These are phyloP conservation scores for Rosa hybrid DNA, from an alignment of 331 rosid genomes.

Conservation along the genomic window DNA sequence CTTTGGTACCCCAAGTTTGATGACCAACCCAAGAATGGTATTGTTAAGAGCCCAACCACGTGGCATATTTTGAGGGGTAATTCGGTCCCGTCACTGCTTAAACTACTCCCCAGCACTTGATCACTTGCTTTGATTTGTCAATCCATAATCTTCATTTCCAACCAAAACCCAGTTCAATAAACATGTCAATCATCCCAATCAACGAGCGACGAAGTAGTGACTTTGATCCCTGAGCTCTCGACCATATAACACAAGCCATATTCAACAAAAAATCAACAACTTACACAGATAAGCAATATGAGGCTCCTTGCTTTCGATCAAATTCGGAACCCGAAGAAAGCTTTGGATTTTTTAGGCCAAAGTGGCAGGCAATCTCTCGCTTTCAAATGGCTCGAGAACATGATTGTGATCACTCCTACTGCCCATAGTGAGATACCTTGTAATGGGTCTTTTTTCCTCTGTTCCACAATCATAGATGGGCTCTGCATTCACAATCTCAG, in stretches of 20 bases:
- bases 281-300: slow-evolving; percentile 90
- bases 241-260: background rate
- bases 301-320: slow-evolving; percentile 73
- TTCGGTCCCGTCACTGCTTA: no score
- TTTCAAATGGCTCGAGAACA: slow-evolving; percentile 73
- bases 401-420: slow-evolving; percentile 3
- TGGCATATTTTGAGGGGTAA: no score
- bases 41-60: no score
- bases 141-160: no score
- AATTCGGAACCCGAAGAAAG: slow-evolving; percentile 90
- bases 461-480: slow-evolving; percentile 50
- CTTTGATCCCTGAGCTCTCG: no score
- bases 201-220: no score
- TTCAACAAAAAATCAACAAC: slow-evolving; percentile 20
- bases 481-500: slow-evolving; percentile 74
- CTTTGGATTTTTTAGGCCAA: slow-evolving; percentile 70
- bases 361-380: slow-evolving; percentile 78
- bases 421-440: slow-evolving; percentile 44
- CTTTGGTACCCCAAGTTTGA: no score
- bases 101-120: no score
- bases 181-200: no score
- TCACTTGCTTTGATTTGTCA: no score
- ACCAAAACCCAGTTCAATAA: no score
- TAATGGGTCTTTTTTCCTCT: slow-evolving; percentile 24
- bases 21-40: no score